Percentiles rank a stretch among this genome's conserved stretches.
phyloP scores from a whole-genome alignment of 495 filamentous ascomycete genomes.

The Penicillium canariense region DNA sequence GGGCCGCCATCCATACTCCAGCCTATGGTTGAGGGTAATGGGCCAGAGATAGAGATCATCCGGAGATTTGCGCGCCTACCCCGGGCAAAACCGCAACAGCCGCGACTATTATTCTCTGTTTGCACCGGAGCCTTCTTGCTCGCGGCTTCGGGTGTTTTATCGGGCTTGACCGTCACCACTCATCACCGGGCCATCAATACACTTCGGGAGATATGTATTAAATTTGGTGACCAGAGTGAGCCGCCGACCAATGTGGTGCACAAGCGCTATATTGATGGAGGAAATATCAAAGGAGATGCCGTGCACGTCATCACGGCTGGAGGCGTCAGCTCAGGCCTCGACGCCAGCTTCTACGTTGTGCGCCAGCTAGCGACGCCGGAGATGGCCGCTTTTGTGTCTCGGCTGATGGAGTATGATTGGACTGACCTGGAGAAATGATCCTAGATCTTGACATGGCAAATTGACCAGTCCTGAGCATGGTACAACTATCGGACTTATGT shows the following conservation, averaged over 20 bases:
- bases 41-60: conserved; percentile 29
- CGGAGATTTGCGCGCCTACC: conserved; percentile 28
- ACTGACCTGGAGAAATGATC: conserved; percentile 56
- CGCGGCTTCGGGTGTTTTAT: conserved; percentile 66
- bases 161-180: conserved; percentile 70
- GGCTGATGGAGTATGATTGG: conserved; percentile 70
- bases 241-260: conserved; percentile 72
- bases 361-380: conserved; percentile 68
- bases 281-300: conserved; percentile 59
- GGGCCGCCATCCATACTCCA: conserved; percentile 20
- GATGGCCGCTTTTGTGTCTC: conserved; percentile 63
- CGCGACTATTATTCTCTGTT: conserved; percentile 66
- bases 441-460: background rate
- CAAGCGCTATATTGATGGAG: conserved; percentile 72
- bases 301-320: conserved; percentile 75
- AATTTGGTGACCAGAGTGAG: conserved; percentile 26
- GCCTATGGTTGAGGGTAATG: conserved; percentile 20
- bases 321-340: conserved; percentile 72
- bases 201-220: conserved; percentile 60
- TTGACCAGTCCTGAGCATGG: background rate
- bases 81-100: conserved; percentile 6
- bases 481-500: background rate
- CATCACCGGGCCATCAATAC: conserved; percentile 67
- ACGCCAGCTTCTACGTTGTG: conserved; percentile 76
- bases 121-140: conserved; percentile 74